phyloP scores from a whole-genome alignment of 768 basidiomycete genomes.

The Gyrodon lividus region DNA sequence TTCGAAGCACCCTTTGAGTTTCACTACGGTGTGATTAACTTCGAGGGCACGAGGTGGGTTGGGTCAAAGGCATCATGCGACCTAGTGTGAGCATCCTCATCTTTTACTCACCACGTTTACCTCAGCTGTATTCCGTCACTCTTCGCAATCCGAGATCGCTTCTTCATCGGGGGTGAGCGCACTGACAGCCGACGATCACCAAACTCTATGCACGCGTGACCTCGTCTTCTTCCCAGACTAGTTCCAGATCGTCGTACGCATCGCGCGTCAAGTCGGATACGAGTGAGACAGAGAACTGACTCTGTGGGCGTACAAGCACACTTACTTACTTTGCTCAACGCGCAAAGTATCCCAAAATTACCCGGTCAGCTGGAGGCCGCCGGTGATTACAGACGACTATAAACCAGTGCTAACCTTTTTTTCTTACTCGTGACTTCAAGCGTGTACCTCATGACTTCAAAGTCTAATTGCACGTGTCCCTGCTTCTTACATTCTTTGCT shows the following conservation, averaged over 20 bases:
- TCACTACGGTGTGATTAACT: constrained; percentile 11
- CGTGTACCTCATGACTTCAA: constrained; percentile 8
- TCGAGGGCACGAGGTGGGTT: constrained; percentile 13
- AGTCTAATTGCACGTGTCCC: constrained; percentile 11
- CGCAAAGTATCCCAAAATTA: no score
- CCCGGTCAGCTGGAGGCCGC: no score
- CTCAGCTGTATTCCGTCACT: neutral
- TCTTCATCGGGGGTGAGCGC: neutral
- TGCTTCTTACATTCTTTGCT: constrained; percentile 2
- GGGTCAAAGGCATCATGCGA: constrained; percentile 5
- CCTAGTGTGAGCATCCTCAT: neutral
- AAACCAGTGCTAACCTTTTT: constrained; percentile 4
- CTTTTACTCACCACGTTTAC: neutral
- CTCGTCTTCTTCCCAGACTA: no score
- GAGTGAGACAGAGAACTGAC: neutral
- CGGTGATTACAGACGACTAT: neutral
- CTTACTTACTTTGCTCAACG: no score
- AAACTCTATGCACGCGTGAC: no score
- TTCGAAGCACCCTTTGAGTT: constrained; percentile 12
- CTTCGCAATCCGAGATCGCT: neutral
- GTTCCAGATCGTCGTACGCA: no score
- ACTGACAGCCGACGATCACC: neutral
- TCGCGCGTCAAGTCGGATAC: neutral
- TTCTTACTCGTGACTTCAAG: neutral
- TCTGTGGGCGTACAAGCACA: no score